Percentiles rank a stretch among this genome's conserved stretches.
Conservation (phyloP, 192 early-diverging fungal species). For the Coemansia nantahalensis region DNA sequence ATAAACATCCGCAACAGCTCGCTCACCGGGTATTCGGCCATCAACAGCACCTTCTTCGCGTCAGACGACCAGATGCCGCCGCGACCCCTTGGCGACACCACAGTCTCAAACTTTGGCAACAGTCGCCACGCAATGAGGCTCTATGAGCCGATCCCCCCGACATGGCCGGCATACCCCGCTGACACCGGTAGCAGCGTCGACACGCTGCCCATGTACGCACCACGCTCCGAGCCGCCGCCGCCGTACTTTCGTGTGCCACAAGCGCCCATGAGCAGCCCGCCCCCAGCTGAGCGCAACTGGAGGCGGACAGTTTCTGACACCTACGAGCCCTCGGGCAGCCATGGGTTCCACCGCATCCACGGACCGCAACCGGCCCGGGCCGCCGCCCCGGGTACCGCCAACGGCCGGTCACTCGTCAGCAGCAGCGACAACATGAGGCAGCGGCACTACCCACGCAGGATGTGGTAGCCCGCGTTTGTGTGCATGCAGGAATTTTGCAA, state of each 20-base stretch:
- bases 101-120: slow-evolving; percentile 36
- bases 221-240: slow-evolving; percentile 29
- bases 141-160: slow-evolving; percentile 1
- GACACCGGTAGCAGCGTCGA: slow-evolving; percentile 34
- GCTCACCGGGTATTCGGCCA: slow-evolving; percentile 16
- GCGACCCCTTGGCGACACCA: slow-evolving; percentile 37
- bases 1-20: slow-evolving; percentile 23
- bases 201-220: slow-evolving; percentile 41
- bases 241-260: slow-evolving; percentile 17
- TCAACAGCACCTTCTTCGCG: slow-evolving; percentile 43
- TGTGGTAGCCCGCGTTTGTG: slow-evolving; percentile 14
- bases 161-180: slow-evolving; percentile 4
- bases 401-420: slow-evolving; percentile 6
- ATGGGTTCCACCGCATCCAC: slow-evolving; percentile 1
- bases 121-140: slow-evolving; percentile 16
- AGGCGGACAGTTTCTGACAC: no score
- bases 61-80: slow-evolving; percentile 23
- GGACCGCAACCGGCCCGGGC: background rate
- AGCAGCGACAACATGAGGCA: slow-evolving; percentile 11
- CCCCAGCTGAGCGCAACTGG: no score
- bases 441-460: slow-evolving; percentile 24
- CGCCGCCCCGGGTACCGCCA: background rate
- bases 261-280: no score
- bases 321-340: background rate
- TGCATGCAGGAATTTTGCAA: no score